Evolutionary conservation across 1,139 yeast species (phyloP).

Genomic region (Taphrina deformans): DNA sequence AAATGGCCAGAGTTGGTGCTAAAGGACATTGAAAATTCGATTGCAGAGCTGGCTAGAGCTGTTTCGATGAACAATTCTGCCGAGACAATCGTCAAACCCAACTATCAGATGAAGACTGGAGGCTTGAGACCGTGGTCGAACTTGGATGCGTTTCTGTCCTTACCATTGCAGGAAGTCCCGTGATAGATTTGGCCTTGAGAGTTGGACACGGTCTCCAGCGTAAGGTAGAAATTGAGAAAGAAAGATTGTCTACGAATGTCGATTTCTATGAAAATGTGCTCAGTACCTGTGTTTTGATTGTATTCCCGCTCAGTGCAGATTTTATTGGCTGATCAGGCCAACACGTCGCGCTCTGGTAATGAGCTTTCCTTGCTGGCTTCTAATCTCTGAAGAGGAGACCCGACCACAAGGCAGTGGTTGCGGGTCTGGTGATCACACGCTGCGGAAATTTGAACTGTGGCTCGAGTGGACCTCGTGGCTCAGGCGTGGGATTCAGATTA

Average conservation of each 20-base stretch:
- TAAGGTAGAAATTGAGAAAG: too few species aligned
- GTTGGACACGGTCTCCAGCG: too few species aligned
- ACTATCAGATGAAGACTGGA: neutral
- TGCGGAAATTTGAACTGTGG: neutral
- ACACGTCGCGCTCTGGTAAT: too few species aligned
- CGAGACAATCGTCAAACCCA: neutral
- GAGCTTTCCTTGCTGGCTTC: too few species aligned
- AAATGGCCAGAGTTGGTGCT: slow-evolving; percentile 4
- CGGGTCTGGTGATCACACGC: neutral
- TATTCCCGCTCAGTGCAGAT: too few species aligned
- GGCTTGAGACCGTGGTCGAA: slow-evolving; percentile 5
- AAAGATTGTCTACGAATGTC: too few species aligned
- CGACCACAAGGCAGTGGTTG: too few species aligned
- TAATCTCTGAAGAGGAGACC: too few species aligned
- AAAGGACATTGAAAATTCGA: neutral
- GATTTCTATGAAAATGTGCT: too few species aligned
- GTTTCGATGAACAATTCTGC: neutral
- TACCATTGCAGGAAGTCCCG: neutral
- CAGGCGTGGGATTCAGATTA: neutral
- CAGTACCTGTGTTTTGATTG: too few species aligned
- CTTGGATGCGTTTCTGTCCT: neutral
- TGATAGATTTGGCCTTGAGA: too few species aligned
- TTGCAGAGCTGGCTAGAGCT: neutral
- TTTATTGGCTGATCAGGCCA: too few species aligned
- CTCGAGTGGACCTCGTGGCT: neutral